These are phyloP conservation scores for Pseudogymnoascus sp. DNA, from an alignment of 2,329 filamentous ascomycete genomes.

Conservation along the genomic window DNA sequence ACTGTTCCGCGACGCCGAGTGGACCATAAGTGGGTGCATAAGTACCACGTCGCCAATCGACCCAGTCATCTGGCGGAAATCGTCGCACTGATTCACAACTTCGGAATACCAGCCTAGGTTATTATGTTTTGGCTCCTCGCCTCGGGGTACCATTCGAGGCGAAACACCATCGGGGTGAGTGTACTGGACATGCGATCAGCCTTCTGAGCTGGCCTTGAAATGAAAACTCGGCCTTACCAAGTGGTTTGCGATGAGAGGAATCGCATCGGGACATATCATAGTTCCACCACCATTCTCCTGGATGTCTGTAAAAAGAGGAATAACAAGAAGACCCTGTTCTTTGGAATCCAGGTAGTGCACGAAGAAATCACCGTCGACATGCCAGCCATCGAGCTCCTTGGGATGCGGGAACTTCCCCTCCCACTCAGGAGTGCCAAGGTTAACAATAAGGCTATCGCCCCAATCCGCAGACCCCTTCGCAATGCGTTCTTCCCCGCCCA, in stretches of 20 bases:
- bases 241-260: conserved; percentile 48
- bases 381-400: conserved; percentile 50
- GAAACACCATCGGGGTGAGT: conserved; percentile 57
- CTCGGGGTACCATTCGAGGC: conserved; percentile 54
- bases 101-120: conserved; percentile 6
- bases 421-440: conserved; percentile 50
- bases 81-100: conserved; percentile 33
- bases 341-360: conserved; percentile 63
- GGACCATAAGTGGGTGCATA: conserved; percentile 48
- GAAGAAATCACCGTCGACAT: conserved; percentile 67
- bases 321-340: conserved; percentile 61
- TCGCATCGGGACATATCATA: conserved; percentile 52
- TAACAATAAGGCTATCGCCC: conserved; percentile 62
- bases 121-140: conserved; percentile 36
- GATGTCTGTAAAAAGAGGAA: conserved; percentile 60
- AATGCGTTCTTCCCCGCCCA: conserved; percentile 53
- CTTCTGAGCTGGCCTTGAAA: not conserved
- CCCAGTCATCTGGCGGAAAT: conserved; percentile 44
- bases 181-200: conserved; percentile 25
- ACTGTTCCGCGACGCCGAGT: conserved; percentile 43
- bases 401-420: conserved; percentile 44
- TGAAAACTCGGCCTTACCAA: conserved; percentile 29
- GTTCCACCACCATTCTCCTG: conserved; percentile 54
- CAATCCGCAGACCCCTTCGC: conserved; percentile 43
- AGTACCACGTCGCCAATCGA: conserved; percentile 45